A percentile compares a stretch with the other conserved stretches of the same genome.
These are phyloP conservation scores for Nitzschia sp. DNA, from an alignment of 108 stramenopile species.

Conservation along the genomic window DNA sequence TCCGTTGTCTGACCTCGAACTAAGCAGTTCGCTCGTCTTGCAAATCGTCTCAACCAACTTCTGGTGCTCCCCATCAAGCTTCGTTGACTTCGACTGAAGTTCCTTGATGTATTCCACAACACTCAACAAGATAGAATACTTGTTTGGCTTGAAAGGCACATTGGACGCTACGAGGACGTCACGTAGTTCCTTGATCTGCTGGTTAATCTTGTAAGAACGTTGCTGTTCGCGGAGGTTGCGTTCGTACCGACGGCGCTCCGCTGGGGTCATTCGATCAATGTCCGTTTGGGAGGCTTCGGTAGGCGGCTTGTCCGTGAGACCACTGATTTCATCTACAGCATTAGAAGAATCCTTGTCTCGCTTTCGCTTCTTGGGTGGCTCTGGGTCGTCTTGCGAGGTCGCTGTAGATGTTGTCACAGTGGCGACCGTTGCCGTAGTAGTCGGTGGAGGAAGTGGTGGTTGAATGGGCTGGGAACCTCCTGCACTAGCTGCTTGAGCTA, in stretches of 20 bases:
- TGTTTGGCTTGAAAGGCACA: slow-evolving; percentile 79
- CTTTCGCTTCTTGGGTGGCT: background rate
- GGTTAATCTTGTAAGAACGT: slow-evolving; percentile 74
- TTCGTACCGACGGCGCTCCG: slow-evolving; percentile 65
- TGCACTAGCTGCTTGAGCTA: slow-evolving; percentile 1
- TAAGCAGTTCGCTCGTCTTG: slow-evolving; percentile 56
- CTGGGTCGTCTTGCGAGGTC: background rate
- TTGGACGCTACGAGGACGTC: slow-evolving; percentile 68
- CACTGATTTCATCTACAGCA: background rate
- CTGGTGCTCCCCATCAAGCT: slow-evolving; percentile 75
- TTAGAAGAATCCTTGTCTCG: background rate
- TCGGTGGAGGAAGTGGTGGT: slow-evolving; percentile 2
- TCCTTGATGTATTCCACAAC: slow-evolving; percentile 82
- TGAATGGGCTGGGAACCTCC: slow-evolving; percentile 2
- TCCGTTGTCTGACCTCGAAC: slow-evolving; percentile 26
- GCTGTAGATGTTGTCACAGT: slow-evolving; percentile 23
- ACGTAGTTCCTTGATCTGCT: slow-evolving; percentile 78
- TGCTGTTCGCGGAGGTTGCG: slow-evolving; percentile 85
- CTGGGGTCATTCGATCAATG: slow-evolving; percentile 53
- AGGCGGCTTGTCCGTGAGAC: slow-evolving; percentile 7
- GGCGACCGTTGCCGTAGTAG: background rate
- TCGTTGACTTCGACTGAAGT: slow-evolving; percentile 60
- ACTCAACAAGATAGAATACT: slow-evolving; percentile 77
- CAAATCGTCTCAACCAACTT: slow-evolving; percentile 64
- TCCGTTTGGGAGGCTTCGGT: slow-evolving; percentile 24